Evolutionary conservation across 176 grass and related monocot species (phyloP).

Genomic region (Paspalum notatum): DNA sequence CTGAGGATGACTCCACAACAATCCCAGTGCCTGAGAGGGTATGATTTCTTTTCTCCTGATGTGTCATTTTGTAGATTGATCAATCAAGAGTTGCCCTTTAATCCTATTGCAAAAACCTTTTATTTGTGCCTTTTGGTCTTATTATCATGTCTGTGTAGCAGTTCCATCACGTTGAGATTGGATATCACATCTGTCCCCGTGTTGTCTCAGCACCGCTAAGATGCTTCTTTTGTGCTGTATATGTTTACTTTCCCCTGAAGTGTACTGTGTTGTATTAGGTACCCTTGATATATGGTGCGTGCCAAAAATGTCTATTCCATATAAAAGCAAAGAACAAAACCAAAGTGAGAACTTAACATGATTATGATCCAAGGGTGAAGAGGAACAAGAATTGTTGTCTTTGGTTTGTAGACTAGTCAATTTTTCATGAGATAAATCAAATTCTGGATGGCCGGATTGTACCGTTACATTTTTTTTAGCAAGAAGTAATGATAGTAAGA

Average conservation of each 20-base stretch:
- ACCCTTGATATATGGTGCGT: neutral
- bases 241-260: neutral
- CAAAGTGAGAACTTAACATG: neutral
- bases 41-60: neutral
- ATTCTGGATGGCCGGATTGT: neutral
- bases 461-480: neutral
- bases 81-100: neutral
- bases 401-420: constrained; percentile 7
- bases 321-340: constrained; percentile 1
- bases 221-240: neutral
- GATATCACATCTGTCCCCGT: neutral
- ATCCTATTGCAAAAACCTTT: neutral
- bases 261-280: neutral
- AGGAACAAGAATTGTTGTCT: neutral
- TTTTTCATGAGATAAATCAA: constrained; percentile 24
- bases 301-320: neutral
- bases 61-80: constrained; percentile 19
- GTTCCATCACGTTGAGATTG: neutral
- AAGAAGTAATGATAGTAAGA: constrained; percentile 18
- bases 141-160: neutral
- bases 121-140: neutral
- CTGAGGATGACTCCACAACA: constrained; percentile 57
- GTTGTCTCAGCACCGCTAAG: neutral
- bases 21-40: constrained; percentile 80
- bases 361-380: neutral